Percentiles rank a stretch among this genome's conserved stretches.
These are phyloP conservation scores for Coemansia sp. DNA, from an alignment of 192 early-diverging fungal genomes.

Conservation along the genomic window DNA sequence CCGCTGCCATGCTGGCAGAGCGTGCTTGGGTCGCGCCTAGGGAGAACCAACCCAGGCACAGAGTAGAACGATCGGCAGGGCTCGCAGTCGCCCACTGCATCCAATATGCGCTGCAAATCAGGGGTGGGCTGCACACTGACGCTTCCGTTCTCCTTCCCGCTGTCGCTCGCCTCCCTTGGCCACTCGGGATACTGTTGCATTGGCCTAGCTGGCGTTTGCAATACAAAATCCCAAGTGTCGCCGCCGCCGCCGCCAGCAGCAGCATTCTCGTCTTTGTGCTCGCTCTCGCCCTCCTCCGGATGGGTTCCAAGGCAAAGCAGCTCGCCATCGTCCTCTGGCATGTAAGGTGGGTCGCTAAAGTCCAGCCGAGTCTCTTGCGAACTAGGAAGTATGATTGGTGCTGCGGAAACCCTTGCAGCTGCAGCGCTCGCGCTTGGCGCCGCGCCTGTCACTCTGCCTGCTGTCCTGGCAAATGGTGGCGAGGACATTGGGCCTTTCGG, in stretches of 20 bases:
- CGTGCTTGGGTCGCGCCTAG: constrained; percentile 32
- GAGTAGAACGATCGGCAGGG: constrained; percentile 46
- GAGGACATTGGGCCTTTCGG: constrained; percentile 9
- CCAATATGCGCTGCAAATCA: constrained; percentile 32
- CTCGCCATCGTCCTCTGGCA: constrained; percentile 14
- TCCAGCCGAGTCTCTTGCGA: constrained; percentile 54
- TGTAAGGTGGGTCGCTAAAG: constrained; percentile 32
- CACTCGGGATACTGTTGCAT: constrained; percentile 7
- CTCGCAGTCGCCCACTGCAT: constrained; percentile 41
- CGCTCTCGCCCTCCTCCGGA: constrained; percentile 20
- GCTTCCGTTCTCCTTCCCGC: not conserved
- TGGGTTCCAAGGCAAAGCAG: constrained; percentile 41
- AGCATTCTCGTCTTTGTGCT: not conserved
- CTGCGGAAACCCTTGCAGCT: not conserved
- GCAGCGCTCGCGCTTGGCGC: not conserved
- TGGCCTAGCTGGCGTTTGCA: constrained; percentile 19
- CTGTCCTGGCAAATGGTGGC: not conserved
- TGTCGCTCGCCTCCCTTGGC: constrained; percentile 1
- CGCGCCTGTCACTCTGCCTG: not conserved
- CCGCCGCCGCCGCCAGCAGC: not conserved
- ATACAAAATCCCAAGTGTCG: constrained; percentile 18
- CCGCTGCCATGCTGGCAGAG: constrained; percentile 38
- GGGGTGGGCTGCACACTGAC: constrained; percentile 12
- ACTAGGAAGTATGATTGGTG: constrained; percentile 10
- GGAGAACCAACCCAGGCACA: constrained; percentile 46